A percentile compares a stretch with the other conserved stretches of the same genome.
Conservation (phyloP, 768 basidiomycete genomes). For the Brasilioporus rufonigricans region DNA sequence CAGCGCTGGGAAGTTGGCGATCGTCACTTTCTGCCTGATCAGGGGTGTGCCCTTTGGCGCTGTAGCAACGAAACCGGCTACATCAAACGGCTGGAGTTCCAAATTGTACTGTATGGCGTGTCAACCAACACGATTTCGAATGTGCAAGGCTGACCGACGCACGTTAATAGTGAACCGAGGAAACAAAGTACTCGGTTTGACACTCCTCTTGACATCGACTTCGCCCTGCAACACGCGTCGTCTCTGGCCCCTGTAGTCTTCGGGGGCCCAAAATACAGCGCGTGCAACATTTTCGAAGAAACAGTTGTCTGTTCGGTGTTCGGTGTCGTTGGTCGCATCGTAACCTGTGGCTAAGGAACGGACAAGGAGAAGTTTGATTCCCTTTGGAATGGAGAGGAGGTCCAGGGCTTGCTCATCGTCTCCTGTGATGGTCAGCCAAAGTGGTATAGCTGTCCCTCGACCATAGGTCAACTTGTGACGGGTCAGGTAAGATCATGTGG, state of each 20-base stretch:
- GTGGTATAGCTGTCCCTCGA: constrained; percentile 52
- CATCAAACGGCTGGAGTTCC: constrained; percentile 41
- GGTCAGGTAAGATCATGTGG: not conserved
- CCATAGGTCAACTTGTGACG: constrained; percentile 41
- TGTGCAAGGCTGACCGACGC: constrained; percentile 13
- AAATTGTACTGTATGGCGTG: constrained; percentile 41
- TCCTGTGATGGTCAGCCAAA: constrained; percentile 45
- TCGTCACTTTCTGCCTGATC: constrained; percentile 38
- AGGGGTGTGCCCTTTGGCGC: constrained; percentile 28
- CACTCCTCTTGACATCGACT: constrained; percentile 42
- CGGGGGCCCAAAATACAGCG: constrained; percentile 46
- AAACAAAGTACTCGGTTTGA: constrained; percentile 45
- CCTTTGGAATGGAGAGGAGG: constrained; percentile 40
- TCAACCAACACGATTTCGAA: not conserved
- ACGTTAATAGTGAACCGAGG: constrained; percentile 49
- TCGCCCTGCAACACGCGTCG: constrained; percentile 48
- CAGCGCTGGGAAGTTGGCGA: constrained; percentile 38
- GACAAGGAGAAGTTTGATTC: constrained; percentile 42
- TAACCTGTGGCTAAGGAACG: constrained; percentile 39
- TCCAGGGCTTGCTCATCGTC: constrained; percentile 49
- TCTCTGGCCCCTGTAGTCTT: constrained; percentile 27
- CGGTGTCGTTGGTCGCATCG: constrained; percentile 41
- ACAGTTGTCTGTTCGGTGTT: constrained; percentile 44
- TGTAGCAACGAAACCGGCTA: constrained; percentile 40
- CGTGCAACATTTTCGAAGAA: constrained; percentile 41